Evolutionary conservation across 1,284 basidiomycete genomes (phyloP).

Genomic region (Trichosporon sp.): DNA sequence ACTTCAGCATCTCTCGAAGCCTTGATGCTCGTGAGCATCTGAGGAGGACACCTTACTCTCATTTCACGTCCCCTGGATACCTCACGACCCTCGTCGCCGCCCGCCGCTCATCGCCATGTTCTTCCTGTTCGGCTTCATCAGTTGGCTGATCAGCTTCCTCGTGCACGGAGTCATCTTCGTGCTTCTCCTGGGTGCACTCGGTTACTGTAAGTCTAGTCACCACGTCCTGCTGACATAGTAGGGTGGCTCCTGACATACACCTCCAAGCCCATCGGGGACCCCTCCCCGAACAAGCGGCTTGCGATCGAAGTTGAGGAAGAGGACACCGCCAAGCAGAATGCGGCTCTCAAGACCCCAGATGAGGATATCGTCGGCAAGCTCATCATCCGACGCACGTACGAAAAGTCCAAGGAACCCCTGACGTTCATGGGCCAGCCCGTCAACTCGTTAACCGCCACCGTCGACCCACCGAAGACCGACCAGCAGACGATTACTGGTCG

Average conservation of each 20-base stretch:
- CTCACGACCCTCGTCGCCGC: background rate
- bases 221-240: slow-evolving; percentile 2
- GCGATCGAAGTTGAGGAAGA: slow-evolving; percentile 36
- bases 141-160: slow-evolving; percentile 58
- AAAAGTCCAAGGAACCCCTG: background rate
- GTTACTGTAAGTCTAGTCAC: slow-evolving; percentile 50
- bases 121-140: slow-evolving; percentile 36
- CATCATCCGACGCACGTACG: slow-evolving; percentile 33
- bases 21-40: slow-evolving; percentile 1
- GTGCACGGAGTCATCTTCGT: slow-evolving; percentile 82
- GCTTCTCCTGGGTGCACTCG: slow-evolving; percentile 61
- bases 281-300: slow-evolving; percentile 53
- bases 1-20: background rate
- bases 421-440: slow-evolving; percentile 14
- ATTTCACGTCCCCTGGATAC: background rate
- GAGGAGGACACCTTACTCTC: background rate
- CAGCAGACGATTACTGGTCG: slow-evolving; percentile 44
- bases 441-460: slow-evolving; percentile 12
- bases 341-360: slow-evolving; percentile 7
- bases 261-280: slow-evolving; percentile 65
- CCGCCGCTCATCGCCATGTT: background rate
- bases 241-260: slow-evolving; percentile 58
- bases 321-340: slow-evolving; percentile 24
- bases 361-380: slow-evolving; percentile 8
- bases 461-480: slow-evolving; percentile 57